Evolutionary conservation across 495 filamentous ascomycete species (phyloP).

Genomic region (Penicillium nucicola): DNA sequence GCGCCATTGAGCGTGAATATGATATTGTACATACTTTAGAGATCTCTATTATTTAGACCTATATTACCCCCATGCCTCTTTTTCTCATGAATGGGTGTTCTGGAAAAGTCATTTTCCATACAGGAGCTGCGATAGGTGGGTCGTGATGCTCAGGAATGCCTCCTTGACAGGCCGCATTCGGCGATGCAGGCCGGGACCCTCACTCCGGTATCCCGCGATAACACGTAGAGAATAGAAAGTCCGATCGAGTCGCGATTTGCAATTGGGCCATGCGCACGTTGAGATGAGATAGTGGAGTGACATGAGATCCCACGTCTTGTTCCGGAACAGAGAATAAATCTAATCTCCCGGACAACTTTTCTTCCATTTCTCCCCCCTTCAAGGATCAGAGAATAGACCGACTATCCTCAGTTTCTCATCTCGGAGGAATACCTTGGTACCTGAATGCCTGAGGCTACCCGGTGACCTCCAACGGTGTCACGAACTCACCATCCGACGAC

Average conservation of each 20-base stretch:
- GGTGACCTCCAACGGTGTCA: no score
- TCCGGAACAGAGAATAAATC: slow-evolving; percentile 8
- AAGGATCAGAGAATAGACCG: no score
- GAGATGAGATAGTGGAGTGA: slow-evolving; percentile 1
- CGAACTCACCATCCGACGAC: not conserved
- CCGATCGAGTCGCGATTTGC: not conserved
- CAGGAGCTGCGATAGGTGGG: not conserved
- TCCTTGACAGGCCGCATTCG: slow-evolving; percentile 16
- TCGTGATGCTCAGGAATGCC: slow-evolving; percentile 15
- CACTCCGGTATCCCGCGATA: slow-evolving; percentile 14
- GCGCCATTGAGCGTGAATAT: no score
- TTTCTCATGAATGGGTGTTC: not conserved
- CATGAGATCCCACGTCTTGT: slow-evolving; percentile 5
- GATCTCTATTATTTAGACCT: no score
- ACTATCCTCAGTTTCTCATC: no score
- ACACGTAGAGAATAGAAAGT: not conserved
- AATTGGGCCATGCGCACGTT: slow-evolving; percentile 1
- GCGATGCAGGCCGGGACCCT: slow-evolving; percentile 9
- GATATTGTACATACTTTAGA: slow-evolving; percentile 3
- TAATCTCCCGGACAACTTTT: not conserved
- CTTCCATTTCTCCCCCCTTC: not conserved
- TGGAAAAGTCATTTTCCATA: not conserved
- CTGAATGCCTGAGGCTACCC: slow-evolving; percentile 17
- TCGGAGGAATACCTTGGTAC: not conserved
- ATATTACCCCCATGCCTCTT: no score